Conservation (phyloP, 805 yeast species). For the Lipomyces starkeyi region DNA sequence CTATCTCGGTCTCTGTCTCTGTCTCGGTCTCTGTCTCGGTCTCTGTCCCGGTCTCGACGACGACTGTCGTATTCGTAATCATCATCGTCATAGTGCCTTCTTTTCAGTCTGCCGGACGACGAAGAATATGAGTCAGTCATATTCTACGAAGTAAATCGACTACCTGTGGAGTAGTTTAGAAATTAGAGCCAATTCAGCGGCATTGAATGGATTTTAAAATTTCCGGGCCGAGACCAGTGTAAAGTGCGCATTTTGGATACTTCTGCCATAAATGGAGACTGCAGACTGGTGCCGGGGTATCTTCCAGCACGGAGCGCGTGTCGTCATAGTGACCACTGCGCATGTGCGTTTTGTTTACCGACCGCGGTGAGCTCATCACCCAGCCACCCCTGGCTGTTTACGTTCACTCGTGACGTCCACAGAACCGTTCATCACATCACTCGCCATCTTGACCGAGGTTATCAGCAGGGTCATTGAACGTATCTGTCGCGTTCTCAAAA, state of each 20-base stretch:
- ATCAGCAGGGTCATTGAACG: neutral
- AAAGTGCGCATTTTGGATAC: neutral
- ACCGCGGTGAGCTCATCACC: neutral
- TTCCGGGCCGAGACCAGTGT: neutral
- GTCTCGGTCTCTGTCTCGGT: constrained; percentile 26
- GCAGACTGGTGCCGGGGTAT: too few relatives aligned
- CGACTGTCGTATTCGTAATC: constrained; percentile 10
- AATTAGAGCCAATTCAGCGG: neutral
- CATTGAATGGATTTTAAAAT: neutral
- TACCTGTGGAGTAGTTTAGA: neutral
- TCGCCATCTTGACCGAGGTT: neutral
- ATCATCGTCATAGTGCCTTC: constrained; percentile 18
- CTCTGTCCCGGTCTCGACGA: constrained; percentile 17
- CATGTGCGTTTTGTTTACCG: neutral
- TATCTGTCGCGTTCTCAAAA: neutral
- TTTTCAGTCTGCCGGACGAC: constrained; percentile 10
- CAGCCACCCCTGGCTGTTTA: neutral
- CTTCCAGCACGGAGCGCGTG: neutral
- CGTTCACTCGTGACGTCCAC: neutral
- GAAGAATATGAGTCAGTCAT: constrained; percentile 6
- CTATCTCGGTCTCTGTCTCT: constrained; percentile 26
- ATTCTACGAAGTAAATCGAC: neutral
- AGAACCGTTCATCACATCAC: neutral
- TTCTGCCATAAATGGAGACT: neutral
- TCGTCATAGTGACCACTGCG: neutral